Base-by-base conservation (phyloP, 768 basidiomycete genomes). In the Boletellus emodensis region DNA sequence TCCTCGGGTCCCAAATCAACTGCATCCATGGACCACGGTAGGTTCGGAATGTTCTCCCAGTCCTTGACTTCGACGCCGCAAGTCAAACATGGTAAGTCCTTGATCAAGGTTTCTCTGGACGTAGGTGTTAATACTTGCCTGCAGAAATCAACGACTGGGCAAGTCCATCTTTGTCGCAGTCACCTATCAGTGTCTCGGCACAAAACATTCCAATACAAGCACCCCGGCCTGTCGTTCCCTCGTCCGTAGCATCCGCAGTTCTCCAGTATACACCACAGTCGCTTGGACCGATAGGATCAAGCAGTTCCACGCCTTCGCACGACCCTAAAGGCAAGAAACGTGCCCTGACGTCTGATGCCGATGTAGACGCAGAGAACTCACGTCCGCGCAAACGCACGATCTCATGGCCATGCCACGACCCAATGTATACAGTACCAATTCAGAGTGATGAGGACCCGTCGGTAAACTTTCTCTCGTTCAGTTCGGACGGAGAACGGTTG, bases 401-500 rank as follows among this genome's bases (percentile, higher is more conserved):
- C 52, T 53, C 65, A 43, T 86, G 82, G 83, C 79, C 83, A 0
- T 71, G 72, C 1, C 69, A 74, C 10, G 66, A 69, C 13, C 67
- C 72, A 10, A 67, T 70, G 46, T 62, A 71, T 44, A 64, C 71
- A 1, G 66, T 64, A 1, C 59, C 51, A 9, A 57, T 85, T 40
- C 69, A 72, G 53, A 78, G 79, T 30, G 75, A 77, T 20, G 74
- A 73, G 3, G 73, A 75, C 46, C 61, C 76, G 17, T 73, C 74
- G 28, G 67, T 87, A 33, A 68, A 67, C 34, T 70, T 62, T 26
- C 75, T 87, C 26, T 58, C 72, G 30, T 78, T 84, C 53, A 80
- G 72, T 55, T 70, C 73, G 20, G 78, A 81, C 52, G 84, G 84
- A 22, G 70, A 68, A 33, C 72, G 70, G 43, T 74, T 87, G 57